Conservation (phyloP, 2,329 filamentous ascomycete species). For the Fusarium ramigenum region DNA sequence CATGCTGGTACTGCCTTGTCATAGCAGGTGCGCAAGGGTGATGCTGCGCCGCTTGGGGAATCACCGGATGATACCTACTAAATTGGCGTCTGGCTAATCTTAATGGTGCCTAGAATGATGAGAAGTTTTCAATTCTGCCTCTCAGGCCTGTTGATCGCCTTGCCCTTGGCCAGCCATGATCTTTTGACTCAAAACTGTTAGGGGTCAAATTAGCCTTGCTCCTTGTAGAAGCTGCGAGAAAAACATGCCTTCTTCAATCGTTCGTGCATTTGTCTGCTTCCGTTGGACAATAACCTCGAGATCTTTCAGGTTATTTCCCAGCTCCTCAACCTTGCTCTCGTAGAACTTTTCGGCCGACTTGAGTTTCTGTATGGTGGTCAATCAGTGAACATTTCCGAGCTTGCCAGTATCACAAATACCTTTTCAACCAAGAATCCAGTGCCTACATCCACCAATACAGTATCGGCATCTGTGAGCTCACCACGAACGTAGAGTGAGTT, state of each 20-base stretch:
- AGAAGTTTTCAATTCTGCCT: background rate
- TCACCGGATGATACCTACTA: background rate
- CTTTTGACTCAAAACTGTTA: constrained; percentile 55
- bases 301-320: constrained; percentile 63
- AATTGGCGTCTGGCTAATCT: constrained; percentile 5
- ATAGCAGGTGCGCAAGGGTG: constrained; percentile 4
- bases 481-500: constrained; percentile 95
- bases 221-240: background rate
- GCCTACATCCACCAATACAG: constrained; percentile 89
- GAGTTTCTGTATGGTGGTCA: constrained; percentile 53
- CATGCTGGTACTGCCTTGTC: constrained; percentile 10
- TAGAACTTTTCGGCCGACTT: constrained; percentile 66
- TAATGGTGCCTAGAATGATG: background rate
- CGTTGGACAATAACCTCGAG: constrained; percentile 66
- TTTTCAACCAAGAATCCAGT: constrained; percentile 97
- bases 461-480: constrained; percentile 75
- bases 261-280: constrained; percentile 85
- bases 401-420: constrained; percentile 52
- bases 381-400: constrained; percentile 12
- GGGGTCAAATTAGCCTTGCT: constrained; percentile 44
- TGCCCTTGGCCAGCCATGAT: constrained; percentile 51
- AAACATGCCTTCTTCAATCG: constrained; percentile 83
- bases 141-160: constrained; percentile 36
- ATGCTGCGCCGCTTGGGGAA: constrained; percentile 1
- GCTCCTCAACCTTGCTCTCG: constrained; percentile 63